Evolutionary conservation across 1,284 basidiomycete genomes (phyloP), one percentile per base, ranked within the genome.

Genomic region (Cutaneotrichosporon arboriforme): DNA sequence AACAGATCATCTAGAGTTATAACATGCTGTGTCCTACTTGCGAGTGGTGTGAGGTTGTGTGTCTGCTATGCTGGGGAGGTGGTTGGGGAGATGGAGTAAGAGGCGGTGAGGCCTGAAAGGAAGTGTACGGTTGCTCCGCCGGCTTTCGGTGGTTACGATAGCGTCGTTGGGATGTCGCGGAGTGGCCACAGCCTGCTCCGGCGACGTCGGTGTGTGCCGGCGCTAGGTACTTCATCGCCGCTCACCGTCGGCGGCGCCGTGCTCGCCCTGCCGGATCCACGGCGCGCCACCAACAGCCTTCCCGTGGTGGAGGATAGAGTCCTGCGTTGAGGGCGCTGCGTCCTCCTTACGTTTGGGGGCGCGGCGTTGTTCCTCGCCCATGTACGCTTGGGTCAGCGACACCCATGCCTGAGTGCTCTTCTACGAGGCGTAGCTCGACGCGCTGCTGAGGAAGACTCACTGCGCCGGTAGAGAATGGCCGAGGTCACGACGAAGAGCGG

Each of bases 401-500:
- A 15, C n/a, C n/a, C n/a, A n/a, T n/a, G n/a, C n/a, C n/a, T n/a
- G n/a, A n/a, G n/a, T n/a, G n/a, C n/a, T n/a, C n/a, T n/a, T n/a
- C n/a, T n/a, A n/a, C n/a, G n/a, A n/a, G n/a, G n/a, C 26, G 26
- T 31, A 31, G 26, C 26, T 31, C 26, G 26, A n/a, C n/a, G n/a
- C n/a, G n/a, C n/a, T n/a, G n/a, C n/a, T n/a, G 26, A 10, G 26
- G 5, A 31, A 31, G 5, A 59, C 67, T 47, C 48, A 74, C 72
- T 60, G 48, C 72, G 61, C 40, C 70, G 64, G 54, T 74, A 74
- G 23, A 74, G 52, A 44, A 74, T 71, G 14, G 67, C 71, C 8
- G 68, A 63, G 4, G 72, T 74, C 8, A 68, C 71, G 3, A 73
- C 67, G 12, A 74, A 61, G 2, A 74, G 22, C 7, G 72, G 72